Evolutionary conservation across 1,284 basidiomycete species (phyloP), one percentile per base, ranked within the genome.

Genomic region (Ceratobasidium theobromae): DNA sequence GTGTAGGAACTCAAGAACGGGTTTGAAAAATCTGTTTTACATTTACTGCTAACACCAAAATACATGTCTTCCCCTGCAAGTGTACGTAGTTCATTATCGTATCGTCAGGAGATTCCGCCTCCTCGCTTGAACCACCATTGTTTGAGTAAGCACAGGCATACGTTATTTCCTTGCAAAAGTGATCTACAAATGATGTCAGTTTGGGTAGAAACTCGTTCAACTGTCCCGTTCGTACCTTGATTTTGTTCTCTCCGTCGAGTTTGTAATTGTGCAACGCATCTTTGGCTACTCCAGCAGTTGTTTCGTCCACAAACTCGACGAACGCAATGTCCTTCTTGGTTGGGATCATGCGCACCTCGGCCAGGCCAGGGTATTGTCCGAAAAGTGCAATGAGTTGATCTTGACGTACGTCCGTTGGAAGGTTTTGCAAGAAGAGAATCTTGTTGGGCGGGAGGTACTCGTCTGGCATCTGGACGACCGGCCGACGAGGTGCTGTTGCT

Each of bases 361-460:
- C 77, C 67, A 98, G 77, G 73, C 95, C 95, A 54, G 93, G 89
- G 77, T 95, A 93, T 90, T 93, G 89, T 67, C 91, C 87, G 80
- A 97, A 97, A 35, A 97, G 81, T 1, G 86, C 85, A 76, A 88
- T 86, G 70, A 98, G 87, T 73, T 93, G 89, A 64, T 95, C 93
- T 75, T 95, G 93, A 60, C 88, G 93, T 71, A 91, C 88, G 73
- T 94, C 92, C 58, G 79, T 78, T n/a, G 94, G 94, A 30, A 97
- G 81, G 76, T 97, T 97, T 79, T 99, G 96, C 70, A 99, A 77
- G 83, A 99, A 99, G 65, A 99, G 84, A 78, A 98, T 96, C 77
- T 95, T 95, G 89, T 99, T 99, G 32, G 96, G 96, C 3, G 97
- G 97, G 6, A 99, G 84, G 78, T 99, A 99, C 77, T 99, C 96